Base-by-base conservation (phyloP, 2,329 filamentous ascomycete genomes). In the Curvularia hawaiiensis region DNA sequence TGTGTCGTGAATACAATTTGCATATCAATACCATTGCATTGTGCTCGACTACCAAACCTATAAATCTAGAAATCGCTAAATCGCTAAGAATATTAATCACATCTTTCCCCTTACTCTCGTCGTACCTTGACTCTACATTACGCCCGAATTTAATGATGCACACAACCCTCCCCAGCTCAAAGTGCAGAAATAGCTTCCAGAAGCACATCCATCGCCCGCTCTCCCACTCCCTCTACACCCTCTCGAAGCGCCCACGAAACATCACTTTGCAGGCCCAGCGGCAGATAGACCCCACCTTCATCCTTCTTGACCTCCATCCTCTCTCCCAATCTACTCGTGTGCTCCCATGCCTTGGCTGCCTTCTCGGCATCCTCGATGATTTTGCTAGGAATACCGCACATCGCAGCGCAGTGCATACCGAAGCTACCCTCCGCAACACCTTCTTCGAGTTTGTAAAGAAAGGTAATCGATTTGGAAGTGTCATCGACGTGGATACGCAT, bases 401-500 rank as follows among this genome's bases (percentile, higher is more conserved):
- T 99, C 59, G 92, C 89, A 1, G 95, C 95, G 73, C 95, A 99
- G 76, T 99, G 95, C 95, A 99, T 99, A 68, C 95, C 95, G 71
- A 98, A 99, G 71, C 91, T 96, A 16, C 95, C 95, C 76, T 98
- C 93, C 0, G 95, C 95, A 10, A 98, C 92, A 1, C 95, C 95
- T 14, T 91, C 86, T 77, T 98, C 95, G 0, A 99, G 85, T 70
- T 91, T 93, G 80, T 99, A 99, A 54, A 99, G 76, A 79, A 99
- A 99, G 0, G 94, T 97, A n/a, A 99, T 88, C n/a, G 88, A 87
- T 24, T 91, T 85, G 56, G 91, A 85, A 46, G 84, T 85, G 4
- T 95, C 90, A 63, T 99, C 94, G 1, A 99, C 95, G 56, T 93
- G 86, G 57, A 99, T 98, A 61, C 91, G 90, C 95, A 99, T 99